A percentile compares a stretch with the other conserved stretches of the same genome.
Evolutionary conservation across 2,329 filamentous ascomycete species (phyloP).

Genomic region (Mycosphaerella arachidis): DNA sequence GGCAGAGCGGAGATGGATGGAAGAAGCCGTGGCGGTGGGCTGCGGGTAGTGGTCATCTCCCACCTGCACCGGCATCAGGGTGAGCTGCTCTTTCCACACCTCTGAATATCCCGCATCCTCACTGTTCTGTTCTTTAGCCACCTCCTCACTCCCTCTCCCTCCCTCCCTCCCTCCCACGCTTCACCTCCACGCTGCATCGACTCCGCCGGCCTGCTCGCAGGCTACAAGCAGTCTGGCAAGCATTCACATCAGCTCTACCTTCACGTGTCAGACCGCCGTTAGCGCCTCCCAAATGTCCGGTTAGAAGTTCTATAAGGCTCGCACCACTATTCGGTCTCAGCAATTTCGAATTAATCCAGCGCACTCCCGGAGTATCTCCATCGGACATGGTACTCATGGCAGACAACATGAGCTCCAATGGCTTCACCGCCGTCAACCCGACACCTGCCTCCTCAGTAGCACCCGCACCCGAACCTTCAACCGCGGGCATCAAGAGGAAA

Average conservation of each 20-base stretch:
- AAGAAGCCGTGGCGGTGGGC: background rate
- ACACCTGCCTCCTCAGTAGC: conserved; percentile 1
- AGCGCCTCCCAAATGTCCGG: background rate
- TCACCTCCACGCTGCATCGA: background rate
- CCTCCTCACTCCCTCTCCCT: background rate
- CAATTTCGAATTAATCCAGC: background rate
- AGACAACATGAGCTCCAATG: conserved; percentile 29
- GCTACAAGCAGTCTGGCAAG: background rate
- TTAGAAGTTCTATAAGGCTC: background rate
- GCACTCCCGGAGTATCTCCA: background rate
- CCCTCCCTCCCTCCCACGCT: background rate
- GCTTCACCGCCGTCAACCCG: conserved; percentile 26
- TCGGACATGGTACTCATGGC: background rate
- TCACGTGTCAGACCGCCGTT: background rate
- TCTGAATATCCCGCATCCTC: no score
- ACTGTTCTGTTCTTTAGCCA: background rate
- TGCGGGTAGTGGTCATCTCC: no score
- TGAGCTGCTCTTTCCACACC: background rate
- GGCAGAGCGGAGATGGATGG: background rate
- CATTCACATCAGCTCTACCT: background rate
- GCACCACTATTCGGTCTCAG: conserved; percentile 2
- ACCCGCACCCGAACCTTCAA: conserved; percentile 1
- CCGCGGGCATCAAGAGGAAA: conserved; percentile 52
- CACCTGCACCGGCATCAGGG: background rate
- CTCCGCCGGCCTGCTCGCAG: background rate